phyloP scores from a whole-genome alignment of 371 early-diverging fungal genomes.

The Dentiscutata heterogama region DNA sequence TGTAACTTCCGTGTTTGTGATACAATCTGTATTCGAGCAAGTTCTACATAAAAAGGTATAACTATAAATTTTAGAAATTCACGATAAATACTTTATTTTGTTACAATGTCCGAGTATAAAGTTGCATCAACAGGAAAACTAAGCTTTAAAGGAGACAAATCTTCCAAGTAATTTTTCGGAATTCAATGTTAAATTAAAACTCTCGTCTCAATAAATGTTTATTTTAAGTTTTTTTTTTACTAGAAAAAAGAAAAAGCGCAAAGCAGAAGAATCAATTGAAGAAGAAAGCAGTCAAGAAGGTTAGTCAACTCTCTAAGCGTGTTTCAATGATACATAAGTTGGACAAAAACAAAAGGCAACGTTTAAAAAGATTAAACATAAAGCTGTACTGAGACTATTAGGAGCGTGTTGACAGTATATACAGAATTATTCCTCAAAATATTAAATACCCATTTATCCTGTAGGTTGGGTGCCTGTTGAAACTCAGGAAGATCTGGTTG shows the following conservation, averaged over 20 bases:
- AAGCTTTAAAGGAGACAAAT: conserved; percentile 45
- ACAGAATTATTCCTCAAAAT: not conserved
- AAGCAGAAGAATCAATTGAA: conserved; percentile 41
- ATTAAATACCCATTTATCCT: not conserved
- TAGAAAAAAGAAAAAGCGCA: conserved; percentile 48
- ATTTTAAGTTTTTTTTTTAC: not conserved
- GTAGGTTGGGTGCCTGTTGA: conserved; percentile 45
- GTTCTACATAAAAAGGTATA: no score
- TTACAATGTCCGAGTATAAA: conserved; percentile 47
- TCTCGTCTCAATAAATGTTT: not conserved
- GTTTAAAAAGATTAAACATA: no score
- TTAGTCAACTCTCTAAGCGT: not conserved
- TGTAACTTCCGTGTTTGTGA: no score
- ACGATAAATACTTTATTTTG: not conserved
- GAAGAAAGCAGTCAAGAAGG: conserved; percentile 34
- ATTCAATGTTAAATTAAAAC: not conserved
- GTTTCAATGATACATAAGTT: not conserved
- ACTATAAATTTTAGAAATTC: not conserved
- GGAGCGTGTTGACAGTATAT: not conserved
- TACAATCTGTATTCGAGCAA: no score
- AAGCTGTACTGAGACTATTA: no score
- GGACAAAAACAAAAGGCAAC: no score
- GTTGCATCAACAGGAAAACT: conserved; percentile 38
- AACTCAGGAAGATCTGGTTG: conserved; percentile 31
- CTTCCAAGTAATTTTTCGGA: conserved; percentile 9